Evolutionary conservation across 129 eudicot genomes (phyloP).

Genomic region (Lactuca saligna): DNA sequence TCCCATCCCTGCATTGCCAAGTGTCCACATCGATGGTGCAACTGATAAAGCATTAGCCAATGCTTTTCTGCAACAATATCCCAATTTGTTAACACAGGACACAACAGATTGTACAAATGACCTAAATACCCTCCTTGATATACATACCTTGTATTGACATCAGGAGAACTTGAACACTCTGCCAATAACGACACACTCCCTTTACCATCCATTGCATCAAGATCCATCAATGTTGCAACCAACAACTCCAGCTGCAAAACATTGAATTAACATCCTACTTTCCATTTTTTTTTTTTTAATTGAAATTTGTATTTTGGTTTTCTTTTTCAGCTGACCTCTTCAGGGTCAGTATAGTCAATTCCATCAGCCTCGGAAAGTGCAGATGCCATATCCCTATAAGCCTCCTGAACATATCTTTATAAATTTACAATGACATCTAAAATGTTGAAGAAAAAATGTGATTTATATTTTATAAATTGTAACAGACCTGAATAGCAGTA

Average conservation of each 20-base stretch:
- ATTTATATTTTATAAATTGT: background rate
- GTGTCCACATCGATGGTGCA: slow-evolving; percentile 99
- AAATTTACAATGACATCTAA: slow-evolving; percentile 7
- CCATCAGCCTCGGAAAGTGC: slow-evolving; percentile 96
- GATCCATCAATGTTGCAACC: slow-evolving; percentile 91
- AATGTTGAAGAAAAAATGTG: slow-evolving; percentile 7
- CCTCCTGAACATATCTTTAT: slow-evolving; percentile 58
- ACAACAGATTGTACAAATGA: background rate
- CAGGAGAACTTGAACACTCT: slow-evolving; percentile 93
- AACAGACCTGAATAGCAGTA: slow-evolving; percentile 75
- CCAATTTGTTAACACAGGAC: background rate
- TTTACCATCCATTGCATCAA: slow-evolving; percentile 99
- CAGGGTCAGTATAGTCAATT: slow-evolving; percentile 92
- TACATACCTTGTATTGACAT: slow-evolving; percentile 78
- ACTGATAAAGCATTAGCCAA: slow-evolving; percentile 93
- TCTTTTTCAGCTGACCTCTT: slow-evolving; percentile 54
- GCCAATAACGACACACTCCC: slow-evolving; percentile 84
- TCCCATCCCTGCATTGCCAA: slow-evolving; percentile 99
- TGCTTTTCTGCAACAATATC: slow-evolving; percentile 61
- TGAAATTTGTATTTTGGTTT: background rate
- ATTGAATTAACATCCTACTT: slow-evolving; percentile 6
- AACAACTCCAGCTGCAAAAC: slow-evolving; percentile 78
- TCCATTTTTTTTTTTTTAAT: too few species aligned
- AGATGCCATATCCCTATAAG: slow-evolving; percentile 85
- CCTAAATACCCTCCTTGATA: too few species aligned